Evolutionary conservation across 1,284 basidiomycete genomes (phyloP).

Genomic region (Tylopilus orsonianus): DNA sequence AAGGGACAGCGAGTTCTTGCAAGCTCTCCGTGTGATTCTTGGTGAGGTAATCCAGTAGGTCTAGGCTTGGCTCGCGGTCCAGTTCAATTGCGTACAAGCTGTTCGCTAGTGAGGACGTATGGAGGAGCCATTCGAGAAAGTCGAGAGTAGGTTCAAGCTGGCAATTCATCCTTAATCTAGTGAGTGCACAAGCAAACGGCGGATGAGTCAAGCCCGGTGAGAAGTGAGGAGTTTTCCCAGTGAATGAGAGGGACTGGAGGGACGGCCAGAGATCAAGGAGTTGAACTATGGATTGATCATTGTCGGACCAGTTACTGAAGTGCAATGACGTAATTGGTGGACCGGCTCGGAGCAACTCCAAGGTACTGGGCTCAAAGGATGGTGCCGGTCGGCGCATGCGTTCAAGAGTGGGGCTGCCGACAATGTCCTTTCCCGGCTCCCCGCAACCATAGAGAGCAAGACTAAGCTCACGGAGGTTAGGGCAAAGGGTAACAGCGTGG

Average conservation of each 20-base stretch:
- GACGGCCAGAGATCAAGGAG: conserved; percentile 62
- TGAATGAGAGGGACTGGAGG: conserved; percentile 53
- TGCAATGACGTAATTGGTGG: conserved; percentile 55
- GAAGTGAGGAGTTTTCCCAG: conserved; percentile 56
- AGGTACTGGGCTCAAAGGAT: conserved; percentile 53
- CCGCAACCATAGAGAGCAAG: conserved; percentile 59
- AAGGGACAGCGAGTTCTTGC: conserved; percentile 55
- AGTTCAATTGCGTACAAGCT: conserved; percentile 53
- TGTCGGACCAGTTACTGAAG: conserved; percentile 70
- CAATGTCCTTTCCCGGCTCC: conserved; percentile 45
- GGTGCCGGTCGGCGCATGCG: conserved; percentile 52
- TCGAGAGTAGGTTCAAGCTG: conserved; percentile 56
- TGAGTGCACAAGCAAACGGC: conserved; percentile 47
- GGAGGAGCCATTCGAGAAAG: conserved; percentile 67
- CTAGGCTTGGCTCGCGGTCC: conserved; percentile 53
- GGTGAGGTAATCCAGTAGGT: conserved; percentile 53
- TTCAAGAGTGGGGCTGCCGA: conserved; percentile 44
- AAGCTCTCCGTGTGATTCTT: conserved; percentile 47
- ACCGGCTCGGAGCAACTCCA: conserved; percentile 52
- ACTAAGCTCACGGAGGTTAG: conserved; percentile 54
- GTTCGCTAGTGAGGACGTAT: conserved; percentile 45
- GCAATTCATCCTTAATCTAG: conserved; percentile 59
- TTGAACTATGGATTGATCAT: conserved; percentile 54
- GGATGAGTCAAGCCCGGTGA: conserved; percentile 40
- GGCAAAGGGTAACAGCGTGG: conserved; percentile 54